Percentiles rank a stretch among this genome's conserved stretches.
Conservation (phyloP, 164 flowering plant species). For the Liriodendron chinense region DNA sequence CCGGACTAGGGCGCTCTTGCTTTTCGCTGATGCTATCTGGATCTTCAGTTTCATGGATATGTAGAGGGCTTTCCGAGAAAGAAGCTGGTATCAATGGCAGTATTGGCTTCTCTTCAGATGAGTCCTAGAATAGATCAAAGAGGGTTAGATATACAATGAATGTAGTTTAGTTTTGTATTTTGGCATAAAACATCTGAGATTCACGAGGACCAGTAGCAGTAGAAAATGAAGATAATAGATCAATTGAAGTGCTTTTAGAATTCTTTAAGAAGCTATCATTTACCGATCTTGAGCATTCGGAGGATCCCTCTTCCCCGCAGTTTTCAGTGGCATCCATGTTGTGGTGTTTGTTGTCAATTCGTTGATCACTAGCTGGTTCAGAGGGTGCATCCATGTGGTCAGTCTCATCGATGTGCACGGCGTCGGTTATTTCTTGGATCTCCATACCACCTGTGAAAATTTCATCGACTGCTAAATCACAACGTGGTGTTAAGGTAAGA, state of each 20-base stretch:
- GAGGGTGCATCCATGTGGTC: conserved; percentile 14
- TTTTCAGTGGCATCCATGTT: conserved; percentile 19
- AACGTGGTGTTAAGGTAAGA: neutral
- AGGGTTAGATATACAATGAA: neutral
- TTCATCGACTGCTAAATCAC: neutral
- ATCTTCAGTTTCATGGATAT: conserved; percentile 28
- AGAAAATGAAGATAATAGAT: neutral
- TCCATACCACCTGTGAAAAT: conserved; percentile 31
- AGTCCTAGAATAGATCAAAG: conserved; percentile 32
- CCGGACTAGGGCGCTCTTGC: conserved; percentile 72
- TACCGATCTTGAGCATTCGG: conserved; percentile 34
- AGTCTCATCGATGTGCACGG: conserved; percentile 19
- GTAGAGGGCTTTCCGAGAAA: conserved; percentile 34
- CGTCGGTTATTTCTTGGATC: conserved; percentile 22
- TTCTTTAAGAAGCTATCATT: neutral
- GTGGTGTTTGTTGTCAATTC: conserved; percentile 17
- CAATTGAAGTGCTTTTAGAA: neutral
- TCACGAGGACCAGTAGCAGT: neutral
- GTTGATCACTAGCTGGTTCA: conserved; percentile 23
- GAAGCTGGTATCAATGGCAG: conserved; percentile 23
- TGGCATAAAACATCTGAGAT: neutral
- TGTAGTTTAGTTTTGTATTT: neutral
- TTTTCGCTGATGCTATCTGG: conserved; percentile 26
- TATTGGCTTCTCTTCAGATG: conserved; percentile 23
- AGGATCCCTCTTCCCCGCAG: conserved; percentile 21